Base-by-base conservation (phyloP, 1,139 yeast species). In the Hemisphaericaspora subhashii region DNA sequence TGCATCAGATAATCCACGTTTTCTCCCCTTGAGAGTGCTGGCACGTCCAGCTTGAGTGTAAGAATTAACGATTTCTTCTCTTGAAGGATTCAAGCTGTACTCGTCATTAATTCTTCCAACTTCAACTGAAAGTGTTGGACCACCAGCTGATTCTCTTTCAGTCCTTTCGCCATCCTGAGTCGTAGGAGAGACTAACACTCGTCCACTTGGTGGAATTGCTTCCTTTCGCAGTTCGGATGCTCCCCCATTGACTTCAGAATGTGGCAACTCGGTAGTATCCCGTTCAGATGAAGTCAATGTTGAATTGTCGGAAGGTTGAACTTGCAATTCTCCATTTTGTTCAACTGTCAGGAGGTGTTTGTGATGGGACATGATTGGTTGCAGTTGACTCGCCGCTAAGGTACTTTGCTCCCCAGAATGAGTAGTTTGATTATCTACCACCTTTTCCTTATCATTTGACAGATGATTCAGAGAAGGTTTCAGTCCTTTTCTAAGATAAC, bases 231-330 rank as follows among this genome's bases (percentile, higher is more conserved):
- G 12, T 26, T 26, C 29, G 29, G 29, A 6, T 3, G 15, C 29
- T 26, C 29, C 29, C 29, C 29, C 29, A 26, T 26, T 26, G 29
- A 5, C 29, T 26, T 26, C 16, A 26, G 16, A 5, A 10, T n/a
- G 17, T 21, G 23, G 8, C 4, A 21, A 11, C 3, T 3, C 11
- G 8, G 8, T 21, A 9, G 23, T 21, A 9, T 9, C 23, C 23
- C 11, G 23, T 11, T 21, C 23, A 21, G 23, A 21, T 21, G 23
- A 9, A 21, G 23, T 3, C 23, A 21, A 21, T 21, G 23, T 21
- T 21, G 11, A 9, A 11, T 21, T 11, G 11, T 9, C 8, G 4
- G 23, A 4, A 21, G 3, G 23, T 3, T 21, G 23, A 21, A 3
- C 11, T 4, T 21, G 11, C 11, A 21, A 21, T 11, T 9, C 11